A percentile compares a stretch with the other conserved stretches of the same genome.
Conservation (phyloP, 2,329 filamentous ascomycete genomes). For the Stachybotrys echinatus region DNA sequence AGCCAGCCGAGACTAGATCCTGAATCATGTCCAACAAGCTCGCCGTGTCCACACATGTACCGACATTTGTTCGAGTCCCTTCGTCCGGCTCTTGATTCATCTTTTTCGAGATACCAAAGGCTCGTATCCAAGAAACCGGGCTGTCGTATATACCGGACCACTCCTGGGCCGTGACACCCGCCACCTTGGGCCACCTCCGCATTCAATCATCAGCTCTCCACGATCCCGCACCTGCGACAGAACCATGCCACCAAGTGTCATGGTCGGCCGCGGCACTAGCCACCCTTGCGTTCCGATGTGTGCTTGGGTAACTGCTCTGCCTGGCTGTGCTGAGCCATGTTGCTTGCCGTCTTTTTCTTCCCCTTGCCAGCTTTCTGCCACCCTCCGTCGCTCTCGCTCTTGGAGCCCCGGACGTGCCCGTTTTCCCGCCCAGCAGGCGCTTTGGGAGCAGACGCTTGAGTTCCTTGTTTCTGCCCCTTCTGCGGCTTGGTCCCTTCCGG, state of each 20-base stretch:
- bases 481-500: slow-evolving; percentile 15
- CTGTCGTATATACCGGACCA: background rate
- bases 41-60: background rate
- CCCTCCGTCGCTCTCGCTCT: slow-evolving; percentile 47
- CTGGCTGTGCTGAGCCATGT: slow-evolving; percentile 25
- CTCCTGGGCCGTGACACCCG: too few relatives aligned
- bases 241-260: background rate
- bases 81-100: background rate
- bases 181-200: too few relatives aligned
- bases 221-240: too few relatives aligned
- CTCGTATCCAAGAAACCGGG: background rate
- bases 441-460: slow-evolving; percentile 20
- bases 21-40: background rate
- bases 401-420: slow-evolving; percentile 47
- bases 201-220: too few relatives aligned
- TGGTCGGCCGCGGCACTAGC: slow-evolving; percentile 25
- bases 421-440: slow-evolving; percentile 40
- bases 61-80: background rate
- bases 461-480: slow-evolving; percentile 18
- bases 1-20: background rate
- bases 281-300: slow-evolving; percentile 58
- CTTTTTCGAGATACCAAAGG: background rate
- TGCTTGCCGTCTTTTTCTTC: slow-evolving; percentile 39
- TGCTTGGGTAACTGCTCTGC: slow-evolving; percentile 53
- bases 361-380: slow-evolving; percentile 57